These are phyloP conservation scores for Pleurotus cornucopiae DNA, from an alignment of 768 basidiomycete species.

Conservation along the genomic window DNA sequence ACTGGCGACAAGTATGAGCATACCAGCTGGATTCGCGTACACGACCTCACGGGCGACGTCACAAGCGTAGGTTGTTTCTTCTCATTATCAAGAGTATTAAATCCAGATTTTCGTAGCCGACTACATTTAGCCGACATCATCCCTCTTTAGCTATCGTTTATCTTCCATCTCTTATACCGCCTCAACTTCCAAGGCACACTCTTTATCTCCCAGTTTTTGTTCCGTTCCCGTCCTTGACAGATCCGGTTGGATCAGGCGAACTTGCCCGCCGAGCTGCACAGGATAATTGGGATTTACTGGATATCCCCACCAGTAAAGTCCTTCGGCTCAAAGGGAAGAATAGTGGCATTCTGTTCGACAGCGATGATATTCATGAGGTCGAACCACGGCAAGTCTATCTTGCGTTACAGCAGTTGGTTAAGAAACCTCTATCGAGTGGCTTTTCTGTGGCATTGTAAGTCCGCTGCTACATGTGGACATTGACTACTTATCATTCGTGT, in stretches of 20 bases:
- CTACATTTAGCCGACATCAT: constrained; percentile 17
- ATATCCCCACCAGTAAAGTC: constrained; percentile 35
- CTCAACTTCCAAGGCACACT: constrained; percentile 31
- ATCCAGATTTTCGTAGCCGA: constrained; percentile 29
- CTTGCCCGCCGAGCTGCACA: constrained; percentile 27
- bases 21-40: constrained; percentile 27
- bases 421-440: constrained; percentile 26
- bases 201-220: constrained; percentile 59
- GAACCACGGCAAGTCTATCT: constrained; percentile 38
- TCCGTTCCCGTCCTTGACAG: constrained; percentile 18
- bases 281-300: constrained; percentile 39
- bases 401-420: constrained; percentile 43
- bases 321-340: constrained; percentile 30
- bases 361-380: constrained; percentile 37
- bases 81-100: constrained; percentile 2
- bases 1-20: constrained; percentile 19
- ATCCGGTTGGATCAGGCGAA: constrained; percentile 17
- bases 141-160: constrained; percentile 69
- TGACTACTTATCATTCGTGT: constrained; percentile 9
- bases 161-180: constrained; percentile 46
- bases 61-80: constrained; percentile 1
- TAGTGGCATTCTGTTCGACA: constrained; percentile 40
- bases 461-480: constrained; percentile 9
- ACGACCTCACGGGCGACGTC: constrained; percentile 32
- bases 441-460: constrained; percentile 63